Evolutionary conservation across 768 basidiomycete species (phyloP).

Genomic region (Lentinula aciculospora): DNA sequence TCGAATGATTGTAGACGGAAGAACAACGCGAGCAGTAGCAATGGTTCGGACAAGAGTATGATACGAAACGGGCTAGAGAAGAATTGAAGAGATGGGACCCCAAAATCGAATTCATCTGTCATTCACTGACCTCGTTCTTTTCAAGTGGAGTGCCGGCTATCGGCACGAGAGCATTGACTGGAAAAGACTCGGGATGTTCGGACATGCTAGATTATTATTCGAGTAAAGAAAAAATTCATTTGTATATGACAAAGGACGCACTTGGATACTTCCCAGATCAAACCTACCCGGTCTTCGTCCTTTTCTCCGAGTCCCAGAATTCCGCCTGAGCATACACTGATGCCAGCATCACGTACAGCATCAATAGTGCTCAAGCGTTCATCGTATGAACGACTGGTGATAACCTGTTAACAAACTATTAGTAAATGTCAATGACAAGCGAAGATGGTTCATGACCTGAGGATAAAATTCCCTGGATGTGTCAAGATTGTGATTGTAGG

Average conservation of each 20-base stretch:
- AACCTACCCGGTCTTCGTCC: conserved; percentile 83
- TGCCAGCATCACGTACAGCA: conserved; percentile 90
- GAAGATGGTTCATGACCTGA: conserved; percentile 36
- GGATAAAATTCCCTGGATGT: conserved; percentile 98
- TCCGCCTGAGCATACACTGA: conserved; percentile 95
- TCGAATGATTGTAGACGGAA: conserved; percentile 91
- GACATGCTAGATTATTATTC: conserved; percentile 56
- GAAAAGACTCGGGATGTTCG: conserved; percentile 98
- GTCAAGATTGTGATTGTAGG: conserved; percentile 98
- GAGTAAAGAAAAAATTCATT: conserved; percentile 4
- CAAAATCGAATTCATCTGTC: background rate
- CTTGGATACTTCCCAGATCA: conserved; percentile 93
- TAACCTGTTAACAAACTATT: conserved; percentile 52
- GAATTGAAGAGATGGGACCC: conserved; percentile 8
- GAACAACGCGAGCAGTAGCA: conserved; percentile 88
- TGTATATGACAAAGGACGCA: conserved; percentile 27
- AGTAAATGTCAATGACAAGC: background rate
- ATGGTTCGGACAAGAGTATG: conserved; percentile 89
- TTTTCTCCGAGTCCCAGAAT: conserved; percentile 93
- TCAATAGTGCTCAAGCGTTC: conserved; percentile 87
- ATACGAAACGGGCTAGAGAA: conserved; percentile 64
- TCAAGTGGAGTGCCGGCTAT: conserved; percentile 94
- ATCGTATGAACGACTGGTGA: conserved; percentile 92
- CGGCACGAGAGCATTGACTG: conserved; percentile 95
- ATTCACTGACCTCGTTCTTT: conserved; percentile 65